phyloP scores from a whole-genome alignment of 78 protist genomes.

The Planoprotostelium fungivorum region DNA sequence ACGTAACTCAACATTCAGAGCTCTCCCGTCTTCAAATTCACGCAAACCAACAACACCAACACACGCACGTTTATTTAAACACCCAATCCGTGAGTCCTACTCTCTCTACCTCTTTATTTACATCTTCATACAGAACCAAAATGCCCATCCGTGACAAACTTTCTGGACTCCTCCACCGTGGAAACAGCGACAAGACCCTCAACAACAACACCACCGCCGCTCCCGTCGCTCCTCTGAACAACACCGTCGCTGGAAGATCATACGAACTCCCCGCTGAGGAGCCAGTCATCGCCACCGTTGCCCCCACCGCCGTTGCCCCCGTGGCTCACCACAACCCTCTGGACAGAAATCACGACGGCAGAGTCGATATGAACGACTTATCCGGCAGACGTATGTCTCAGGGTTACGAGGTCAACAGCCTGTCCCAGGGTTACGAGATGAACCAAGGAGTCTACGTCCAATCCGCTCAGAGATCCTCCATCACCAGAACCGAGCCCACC shows the following conservation, averaged over 20 bases:
- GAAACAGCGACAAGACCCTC: neutral
- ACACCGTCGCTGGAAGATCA: neutral
- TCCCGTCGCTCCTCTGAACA: neutral
- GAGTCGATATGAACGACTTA: too few relatives aligned
- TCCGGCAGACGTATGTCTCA: neutral
- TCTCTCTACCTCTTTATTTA: neutral
- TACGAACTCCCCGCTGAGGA: neutral
- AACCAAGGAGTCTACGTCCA: too few relatives aligned
- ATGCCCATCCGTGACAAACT: neutral
- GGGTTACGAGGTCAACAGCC: neutral
- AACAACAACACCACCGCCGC: neutral
- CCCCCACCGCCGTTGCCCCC: neutral
- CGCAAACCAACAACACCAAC: neutral
- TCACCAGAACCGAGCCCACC: neutral
- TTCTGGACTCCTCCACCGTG: neutral
- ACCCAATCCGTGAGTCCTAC: too few relatives aligned
- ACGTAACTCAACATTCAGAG: neutral
- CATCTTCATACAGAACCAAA: neutral
- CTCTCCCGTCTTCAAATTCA: neutral
- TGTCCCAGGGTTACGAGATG: neutral
- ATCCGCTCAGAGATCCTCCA: neutral
- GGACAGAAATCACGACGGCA: too few relatives aligned
- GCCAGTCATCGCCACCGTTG: neutral
- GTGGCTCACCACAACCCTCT: too few relatives aligned
- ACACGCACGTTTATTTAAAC: too few relatives aligned